Conservation (phyloP, 2,329 filamentous ascomycete genomes). For the Cephalotrichum gorgonifer region DNA sequence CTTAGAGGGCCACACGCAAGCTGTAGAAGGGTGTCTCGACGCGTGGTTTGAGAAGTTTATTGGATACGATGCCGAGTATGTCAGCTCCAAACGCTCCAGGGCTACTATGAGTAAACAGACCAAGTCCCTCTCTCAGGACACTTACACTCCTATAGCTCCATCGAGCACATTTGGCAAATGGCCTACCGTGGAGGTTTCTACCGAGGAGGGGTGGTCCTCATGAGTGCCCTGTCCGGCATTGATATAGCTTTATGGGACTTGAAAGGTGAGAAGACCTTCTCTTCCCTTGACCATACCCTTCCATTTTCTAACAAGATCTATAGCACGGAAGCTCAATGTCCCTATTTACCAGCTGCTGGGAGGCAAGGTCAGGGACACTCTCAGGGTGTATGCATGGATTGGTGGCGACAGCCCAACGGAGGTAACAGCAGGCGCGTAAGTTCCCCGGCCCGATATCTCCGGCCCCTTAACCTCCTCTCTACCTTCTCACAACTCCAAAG, state of each 20-base stretch:
- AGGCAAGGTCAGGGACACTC: constrained; percentile 59
- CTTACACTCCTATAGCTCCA: background rate
- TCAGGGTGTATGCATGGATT: constrained; percentile 71
- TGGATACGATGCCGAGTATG: constrained; percentile 61
- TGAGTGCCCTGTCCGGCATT: constrained; percentile 67
- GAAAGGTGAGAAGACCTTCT: constrained; percentile 33
- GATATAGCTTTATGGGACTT: constrained; percentile 76
- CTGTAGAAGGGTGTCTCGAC: constrained; percentile 64
- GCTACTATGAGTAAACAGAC: background rate
- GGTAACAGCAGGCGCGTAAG: constrained; percentile 51
- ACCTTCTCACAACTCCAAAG: constrained; percentile 20
- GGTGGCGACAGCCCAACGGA: constrained; percentile 62
- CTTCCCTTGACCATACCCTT: background rate
- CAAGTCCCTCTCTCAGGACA: too few species aligned
- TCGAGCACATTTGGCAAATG: constrained; percentile 68
- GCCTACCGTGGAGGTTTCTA: constrained; percentile 66
- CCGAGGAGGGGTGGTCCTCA: constrained; percentile 67
- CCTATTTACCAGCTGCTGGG: constrained; percentile 66
- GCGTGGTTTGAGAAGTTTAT: constrained; percentile 52
- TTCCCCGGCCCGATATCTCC: background rate
- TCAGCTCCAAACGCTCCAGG: background rate
- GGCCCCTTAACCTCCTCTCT: background rate
- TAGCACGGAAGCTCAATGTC: constrained; percentile 40
- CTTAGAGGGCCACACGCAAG: constrained; percentile 62
- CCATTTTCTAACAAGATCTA: background rate